phyloP scores from a whole-genome alignment of 164 flowering plant genomes.

The Euptelea pleiosperma region DNA sequence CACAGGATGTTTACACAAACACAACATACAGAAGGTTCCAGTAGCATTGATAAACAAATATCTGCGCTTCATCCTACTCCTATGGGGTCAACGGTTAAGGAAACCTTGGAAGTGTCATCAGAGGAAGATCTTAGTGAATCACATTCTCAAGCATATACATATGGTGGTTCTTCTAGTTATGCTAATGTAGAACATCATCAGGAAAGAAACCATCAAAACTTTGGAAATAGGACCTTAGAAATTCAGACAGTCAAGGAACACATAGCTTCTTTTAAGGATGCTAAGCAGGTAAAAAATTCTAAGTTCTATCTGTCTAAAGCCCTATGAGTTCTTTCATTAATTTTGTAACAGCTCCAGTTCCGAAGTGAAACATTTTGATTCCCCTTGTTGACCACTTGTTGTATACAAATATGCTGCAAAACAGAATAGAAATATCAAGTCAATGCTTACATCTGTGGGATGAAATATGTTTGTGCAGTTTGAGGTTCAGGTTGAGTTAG shows the following conservation, averaged over 20 bases:
- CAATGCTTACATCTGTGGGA: background rate
- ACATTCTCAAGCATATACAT: constrained; percentile 22
- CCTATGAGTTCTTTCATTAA: background rate
- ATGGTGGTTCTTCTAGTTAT: constrained; percentile 11
- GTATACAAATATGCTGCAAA: too few species aligned
- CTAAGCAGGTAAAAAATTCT: constrained; percentile 32
- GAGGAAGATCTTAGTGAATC: constrained; percentile 15
- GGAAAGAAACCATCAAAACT: constrained; percentile 17
- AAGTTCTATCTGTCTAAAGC: background rate
- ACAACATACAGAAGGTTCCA: constrained; percentile 11
- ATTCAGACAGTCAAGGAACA: constrained; percentile 2
- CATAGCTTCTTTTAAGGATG: constrained; percentile 18
- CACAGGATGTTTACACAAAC: constrained; percentile 10
- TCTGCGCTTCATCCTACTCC: constrained; percentile 16
- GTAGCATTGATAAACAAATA: constrained; percentile 4
- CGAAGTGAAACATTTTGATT: background rate
- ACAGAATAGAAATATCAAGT: background rate
- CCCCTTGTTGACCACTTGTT: background rate
- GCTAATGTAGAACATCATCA: constrained; percentile 10
- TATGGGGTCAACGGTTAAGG: constrained; percentile 9
- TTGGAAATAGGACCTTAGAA: constrained; percentile 15
- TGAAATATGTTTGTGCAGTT: constrained; percentile 30
- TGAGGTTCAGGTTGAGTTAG: constrained; percentile 48
- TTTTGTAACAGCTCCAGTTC: background rate
- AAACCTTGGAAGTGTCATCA: constrained; percentile 12